These are phyloP conservation scores for Boechera retrofracta DNA, from an alignment of 345 rosid species.

Conservation along the genomic window DNA sequence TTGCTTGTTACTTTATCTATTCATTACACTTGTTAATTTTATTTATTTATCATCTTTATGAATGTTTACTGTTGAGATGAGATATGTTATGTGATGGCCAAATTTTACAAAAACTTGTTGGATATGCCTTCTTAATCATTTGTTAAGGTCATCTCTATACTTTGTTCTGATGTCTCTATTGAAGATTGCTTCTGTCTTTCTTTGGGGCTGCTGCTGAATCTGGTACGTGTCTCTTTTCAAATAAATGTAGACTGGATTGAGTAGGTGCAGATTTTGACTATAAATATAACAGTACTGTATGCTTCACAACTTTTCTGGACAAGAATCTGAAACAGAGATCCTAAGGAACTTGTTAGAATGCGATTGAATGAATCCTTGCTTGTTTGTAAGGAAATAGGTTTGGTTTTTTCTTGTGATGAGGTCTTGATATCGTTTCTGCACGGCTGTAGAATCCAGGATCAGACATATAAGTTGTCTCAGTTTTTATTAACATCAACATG, in stretches of 20 bases:
- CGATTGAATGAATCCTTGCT: too few relatives aligned
- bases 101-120: neutral
- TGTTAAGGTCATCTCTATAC: neutral
- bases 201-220: neutral
- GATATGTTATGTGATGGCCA: neutral
- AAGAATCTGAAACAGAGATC: neutral
- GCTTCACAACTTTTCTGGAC: neutral
- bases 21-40: neutral
- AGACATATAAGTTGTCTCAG: too few relatives aligned
- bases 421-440: too few relatives aligned
- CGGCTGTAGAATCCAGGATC: too few relatives aligned
- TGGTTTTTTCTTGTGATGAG: too few relatives aligned
- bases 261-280: neutral
- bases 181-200: neutral
- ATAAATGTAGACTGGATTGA: neutral
- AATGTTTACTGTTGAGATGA: neutral
- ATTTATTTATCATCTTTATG: neutral
- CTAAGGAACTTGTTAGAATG: neutral
- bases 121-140: neutral
- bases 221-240: neutral
- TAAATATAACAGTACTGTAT: neutral
- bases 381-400: too few relatives aligned
- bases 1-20: neutral
- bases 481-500: too few relatives aligned
- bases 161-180: neutral